These are phyloP conservation scores for Phaeolepiota aurea DNA, from an alignment of 768 basidiomycete genomes.

Conservation along the genomic window DNA sequence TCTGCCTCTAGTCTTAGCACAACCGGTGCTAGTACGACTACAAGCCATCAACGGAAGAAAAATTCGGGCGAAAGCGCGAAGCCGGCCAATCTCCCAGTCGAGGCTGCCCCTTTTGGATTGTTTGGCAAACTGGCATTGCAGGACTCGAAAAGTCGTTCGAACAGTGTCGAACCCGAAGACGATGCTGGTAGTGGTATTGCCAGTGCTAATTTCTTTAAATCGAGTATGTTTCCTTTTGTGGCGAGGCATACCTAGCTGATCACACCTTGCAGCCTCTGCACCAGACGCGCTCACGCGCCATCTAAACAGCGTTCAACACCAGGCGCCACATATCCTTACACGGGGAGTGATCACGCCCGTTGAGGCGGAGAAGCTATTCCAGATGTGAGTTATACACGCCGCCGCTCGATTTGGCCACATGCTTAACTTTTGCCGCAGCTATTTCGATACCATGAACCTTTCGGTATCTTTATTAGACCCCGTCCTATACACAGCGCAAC, in stretches of 20 bases:
- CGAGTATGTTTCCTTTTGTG: conserved; percentile 31
- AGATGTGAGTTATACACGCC: conserved; percentile 38
- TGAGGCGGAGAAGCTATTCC: conserved; percentile 68
- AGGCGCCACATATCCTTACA: conserved; percentile 55
- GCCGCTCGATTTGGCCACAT: not conserved
- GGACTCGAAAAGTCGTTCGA: conserved; percentile 25
- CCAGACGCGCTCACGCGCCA: conserved; percentile 30
- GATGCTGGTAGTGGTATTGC: conserved; percentile 58
- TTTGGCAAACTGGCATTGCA: conserved; percentile 59
- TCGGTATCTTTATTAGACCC: conserved; percentile 78
- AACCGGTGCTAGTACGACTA: conserved; percentile 15
- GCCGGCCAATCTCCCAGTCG: conserved; percentile 50
- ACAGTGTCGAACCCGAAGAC: conserved; percentile 31
- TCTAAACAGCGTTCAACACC: conserved; percentile 33
- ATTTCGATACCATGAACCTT: conserved; percentile 71
- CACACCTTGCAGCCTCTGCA: conserved; percentile 23
- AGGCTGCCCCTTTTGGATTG: conserved; percentile 65
- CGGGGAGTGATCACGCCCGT: conserved; percentile 51
- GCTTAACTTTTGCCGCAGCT: conserved; percentile 30
- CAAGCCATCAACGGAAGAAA: conserved; percentile 27
- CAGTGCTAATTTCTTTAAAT: conserved; percentile 56
- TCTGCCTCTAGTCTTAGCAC: conserved; percentile 34
- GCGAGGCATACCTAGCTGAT: conserved; percentile 4
- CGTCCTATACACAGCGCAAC: conserved; percentile 75
- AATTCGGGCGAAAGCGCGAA: conserved; percentile 29